These are phyloP conservation scores for Setomelanomma holmii DNA, from an alignment of 2,329 filamentous ascomycete species.

Conservation along the genomic window DNA sequence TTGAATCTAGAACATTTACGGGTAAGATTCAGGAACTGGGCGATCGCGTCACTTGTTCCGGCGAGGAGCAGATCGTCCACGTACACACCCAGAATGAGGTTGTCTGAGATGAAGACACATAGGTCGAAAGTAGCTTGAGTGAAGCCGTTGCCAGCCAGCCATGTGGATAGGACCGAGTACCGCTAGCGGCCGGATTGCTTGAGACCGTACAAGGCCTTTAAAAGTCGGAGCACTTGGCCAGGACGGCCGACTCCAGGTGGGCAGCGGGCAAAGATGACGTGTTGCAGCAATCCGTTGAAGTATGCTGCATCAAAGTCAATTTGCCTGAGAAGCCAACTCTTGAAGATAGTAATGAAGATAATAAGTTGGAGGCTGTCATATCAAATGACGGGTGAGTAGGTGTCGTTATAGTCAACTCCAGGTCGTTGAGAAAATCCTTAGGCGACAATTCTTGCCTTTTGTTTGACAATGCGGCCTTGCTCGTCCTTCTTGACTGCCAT, in stretches of 20 bases:
- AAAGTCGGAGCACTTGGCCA: not conserved
- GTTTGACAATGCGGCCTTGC: constrained; percentile 3
- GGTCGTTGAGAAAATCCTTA: constrained; percentile 14
- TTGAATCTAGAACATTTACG: constrained; percentile 8
- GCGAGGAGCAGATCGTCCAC: constrained; percentile 15
- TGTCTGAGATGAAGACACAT: constrained; percentile 7
- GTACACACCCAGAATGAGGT: constrained; percentile 17
- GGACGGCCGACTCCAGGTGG: not conserved
- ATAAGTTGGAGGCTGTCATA: constrained; percentile 11
- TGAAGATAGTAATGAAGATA: not conserved
- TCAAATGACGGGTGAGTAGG: constrained; percentile 10
- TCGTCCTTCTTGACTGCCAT: constrained; percentile 12
- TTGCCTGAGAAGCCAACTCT: not conserved
- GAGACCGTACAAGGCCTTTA: constrained; percentile 18
- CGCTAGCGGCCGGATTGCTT: constrained; percentile 20
- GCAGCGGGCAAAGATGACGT: constrained; percentile 4
- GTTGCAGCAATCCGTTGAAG: constrained; percentile 3
- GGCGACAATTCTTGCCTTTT: constrained; percentile 9
- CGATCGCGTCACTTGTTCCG: not conserved
- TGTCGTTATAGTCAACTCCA: constrained; percentile 12
- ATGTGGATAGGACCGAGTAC: constrained; percentile 10
- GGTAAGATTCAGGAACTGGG: not conserved
- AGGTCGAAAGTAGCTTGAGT: constrained; percentile 1
- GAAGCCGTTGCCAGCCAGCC: not conserved
- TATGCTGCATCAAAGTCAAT: constrained; percentile 15